Evolutionary conservation across 768 basidiomycete genomes (phyloP).

Genomic region (Podaxis sp.): DNA sequence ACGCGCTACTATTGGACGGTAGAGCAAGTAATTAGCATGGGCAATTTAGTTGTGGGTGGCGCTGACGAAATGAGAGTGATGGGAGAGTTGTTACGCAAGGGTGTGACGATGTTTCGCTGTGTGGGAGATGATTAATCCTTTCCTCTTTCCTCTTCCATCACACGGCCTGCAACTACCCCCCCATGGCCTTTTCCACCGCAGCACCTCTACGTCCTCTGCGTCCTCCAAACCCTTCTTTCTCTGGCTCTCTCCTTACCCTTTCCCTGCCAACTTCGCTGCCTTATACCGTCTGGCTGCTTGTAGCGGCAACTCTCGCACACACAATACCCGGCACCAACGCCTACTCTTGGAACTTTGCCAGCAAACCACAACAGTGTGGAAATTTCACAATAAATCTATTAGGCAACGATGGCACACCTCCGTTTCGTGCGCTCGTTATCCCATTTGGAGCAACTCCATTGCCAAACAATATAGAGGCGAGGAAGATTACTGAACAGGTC

Average conservation of each 20-base stretch:
- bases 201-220: neutral
- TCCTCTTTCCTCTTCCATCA: neutral
- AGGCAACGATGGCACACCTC: constrained; percentile 55
- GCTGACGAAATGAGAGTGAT: neutral
- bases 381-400: constrained; percentile 55
- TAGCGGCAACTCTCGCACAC: constrained; percentile 13
- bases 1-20: neutral
- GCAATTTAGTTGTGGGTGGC: neutral
- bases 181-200: neutral
- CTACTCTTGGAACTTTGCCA: constrained; percentile 42
- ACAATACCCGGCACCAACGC: constrained; percentile 27
- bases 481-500: constrained; percentile 50
- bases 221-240: neutral
- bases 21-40: neutral
- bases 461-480: constrained; percentile 56
- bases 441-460: constrained; percentile 65
- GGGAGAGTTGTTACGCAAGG: neutral
- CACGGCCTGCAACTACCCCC: neutral
- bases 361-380: constrained; percentile 59
- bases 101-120: neutral
- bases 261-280: neutral
- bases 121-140: constrained; percentile 2
- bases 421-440: constrained; percentile 63
- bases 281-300: neutral
- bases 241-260: neutral